Evolutionary conservation across 306 rosid genomes (phyloP), one percentile per base, ranked within the genome.

Genomic region (Gastrolobium bilobum): DNA sequence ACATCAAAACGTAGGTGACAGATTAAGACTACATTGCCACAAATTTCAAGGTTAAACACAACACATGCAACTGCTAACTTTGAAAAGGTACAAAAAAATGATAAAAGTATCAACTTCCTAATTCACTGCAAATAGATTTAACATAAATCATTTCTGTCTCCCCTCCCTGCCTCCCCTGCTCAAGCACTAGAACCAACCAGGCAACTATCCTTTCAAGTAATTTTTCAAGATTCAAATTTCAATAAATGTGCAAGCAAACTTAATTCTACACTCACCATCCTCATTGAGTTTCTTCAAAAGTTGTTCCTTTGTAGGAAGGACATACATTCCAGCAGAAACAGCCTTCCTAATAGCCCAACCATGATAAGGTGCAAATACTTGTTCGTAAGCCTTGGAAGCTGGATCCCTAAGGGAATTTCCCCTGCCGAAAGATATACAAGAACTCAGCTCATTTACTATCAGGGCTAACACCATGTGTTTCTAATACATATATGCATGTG

Each of bases 321-420:
- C 86, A 76, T 90, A 95, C 99, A 95, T 90, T 83, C 98, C 99
- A 7, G 91, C 99, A 7, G 89, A 89, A 81, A 92, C 99, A 47
- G 94, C 98, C 82, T 84, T 93, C 85, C 97, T 87, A 79, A 95
- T 92, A 11, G 88, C 91, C 99, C 99, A 95, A 14, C 90, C 90
- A 83, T 95, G 99, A 81, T 95, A 81, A 34, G 97, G 96, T 60
- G 97, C 96, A 80, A 92, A 83, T 69, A 85, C 94, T 79, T 89
- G 87, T 39, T 89, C 87, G 13, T 95, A 95, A 69, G 99, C 96
- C 84, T 86, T 95, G 76, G 97, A 90, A 81, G 99, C 99, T 60
- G 98, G 84, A 90, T 79, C 91, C 85, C 71, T 92, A 50, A 92
- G 87, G 40, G 98, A 95, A 86, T 89, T 84, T 34, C 96, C 94